A percentile compares a stretch with the other conserved stretches of the same genome.
Conservation (phyloP, 192 early-diverging fungal species). For the Backusella tarrabulga region DNA sequence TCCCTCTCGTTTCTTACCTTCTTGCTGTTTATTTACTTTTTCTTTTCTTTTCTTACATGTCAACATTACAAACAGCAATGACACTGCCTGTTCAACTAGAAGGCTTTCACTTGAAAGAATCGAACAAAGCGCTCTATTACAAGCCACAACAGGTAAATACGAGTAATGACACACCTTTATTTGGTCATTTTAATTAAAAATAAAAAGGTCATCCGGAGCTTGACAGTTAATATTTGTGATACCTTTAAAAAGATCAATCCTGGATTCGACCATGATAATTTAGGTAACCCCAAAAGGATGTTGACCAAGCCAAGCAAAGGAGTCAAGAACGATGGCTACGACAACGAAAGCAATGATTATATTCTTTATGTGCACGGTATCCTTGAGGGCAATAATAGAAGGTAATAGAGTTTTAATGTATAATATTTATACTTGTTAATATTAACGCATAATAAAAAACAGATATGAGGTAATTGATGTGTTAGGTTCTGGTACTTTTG, state of each 20-base stretch:
- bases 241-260: conserved; percentile 79
- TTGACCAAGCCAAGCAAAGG: conserved; percentile 92
- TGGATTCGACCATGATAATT: conserved; percentile 75
- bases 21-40: background rate
- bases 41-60: background rate
- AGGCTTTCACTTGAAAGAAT: background rate
- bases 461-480: conserved; percentile 90
- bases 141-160: background rate
- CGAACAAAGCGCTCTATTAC: background rate
- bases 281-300: conserved; percentile 86
- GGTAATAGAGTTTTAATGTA: background rate
- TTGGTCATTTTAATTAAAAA: background rate
- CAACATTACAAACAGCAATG: background rate
- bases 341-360: conserved; percentile 94
- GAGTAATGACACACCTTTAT: background rate
- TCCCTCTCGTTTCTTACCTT: background rate
- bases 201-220: background rate
- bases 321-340: conserved; percentile 85
- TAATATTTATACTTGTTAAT: too few relatives aligned
- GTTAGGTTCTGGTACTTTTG: conserved; percentile 95
- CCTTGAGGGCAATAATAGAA: conserved; percentile 64
- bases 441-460: background rate
- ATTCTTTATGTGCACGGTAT: conserved; percentile 95
- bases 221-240: conserved; percentile 18
- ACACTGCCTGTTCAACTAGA: background rate